A percentile compares a stretch with the other conserved stretches of the same genome.
phyloP scores from a whole-genome alignment of 331 rosid species.

The Saraca asoca region DNA sequence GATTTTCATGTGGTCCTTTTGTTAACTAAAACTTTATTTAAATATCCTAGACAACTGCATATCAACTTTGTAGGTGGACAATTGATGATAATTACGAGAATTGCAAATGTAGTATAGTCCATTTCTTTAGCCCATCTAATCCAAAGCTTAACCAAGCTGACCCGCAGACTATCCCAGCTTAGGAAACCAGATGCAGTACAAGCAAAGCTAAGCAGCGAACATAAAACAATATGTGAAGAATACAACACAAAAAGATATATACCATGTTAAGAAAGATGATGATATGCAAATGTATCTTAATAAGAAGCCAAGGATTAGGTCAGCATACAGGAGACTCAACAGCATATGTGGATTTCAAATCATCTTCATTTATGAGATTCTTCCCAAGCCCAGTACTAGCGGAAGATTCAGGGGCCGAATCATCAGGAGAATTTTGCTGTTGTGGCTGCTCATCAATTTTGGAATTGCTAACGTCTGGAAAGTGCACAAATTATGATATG shows the following conservation, averaged over 20 bases:
- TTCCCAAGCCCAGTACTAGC: conserved; percentile 60
- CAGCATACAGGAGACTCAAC: conserved; percentile 59
- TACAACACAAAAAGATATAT: neutral
- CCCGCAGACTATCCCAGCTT: neutral
- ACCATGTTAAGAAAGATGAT: neutral
- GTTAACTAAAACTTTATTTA: conserved; percentile 4
- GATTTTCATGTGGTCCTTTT: neutral
- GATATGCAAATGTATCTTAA: conserved; percentile 17
- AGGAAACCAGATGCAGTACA: conserved; percentile 9
- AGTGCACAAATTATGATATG: conserved; percentile 24
- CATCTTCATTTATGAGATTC: conserved; percentile 70
- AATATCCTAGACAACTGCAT: neutral
- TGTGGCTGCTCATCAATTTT: conserved; percentile 66
- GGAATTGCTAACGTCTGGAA: conserved; percentile 59
- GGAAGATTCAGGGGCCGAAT: conserved; percentile 54
- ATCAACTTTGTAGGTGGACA: neutral
- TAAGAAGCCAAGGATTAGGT: conserved; percentile 17
- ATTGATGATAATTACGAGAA: neutral
- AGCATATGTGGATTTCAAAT: conserved; percentile 58
- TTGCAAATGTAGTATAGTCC: neutral
- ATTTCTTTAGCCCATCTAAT: conserved; percentile 1
- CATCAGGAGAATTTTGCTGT: conserved; percentile 60
- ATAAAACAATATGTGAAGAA: neutral
- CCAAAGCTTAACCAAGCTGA: conserved; percentile 1
- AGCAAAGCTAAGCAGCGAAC: neutral